phyloP scores from a whole-genome alignment of 805 yeast genomes.

The Ogataea glucozyma region DNA sequence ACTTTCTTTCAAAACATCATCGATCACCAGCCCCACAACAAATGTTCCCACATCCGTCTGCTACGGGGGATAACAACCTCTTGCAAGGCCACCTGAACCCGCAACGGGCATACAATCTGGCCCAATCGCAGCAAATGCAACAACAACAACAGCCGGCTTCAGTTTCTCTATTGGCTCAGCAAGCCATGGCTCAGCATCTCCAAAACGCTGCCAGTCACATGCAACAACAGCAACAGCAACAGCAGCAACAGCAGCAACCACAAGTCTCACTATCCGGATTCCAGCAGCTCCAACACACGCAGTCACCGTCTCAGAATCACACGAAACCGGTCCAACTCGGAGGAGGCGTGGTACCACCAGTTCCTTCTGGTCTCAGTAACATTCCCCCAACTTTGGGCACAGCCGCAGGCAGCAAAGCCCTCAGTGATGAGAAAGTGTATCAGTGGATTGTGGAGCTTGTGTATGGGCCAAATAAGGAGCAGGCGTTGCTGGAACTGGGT shows the following conservation, averaged over 20 bases:
- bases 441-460: conserved; percentile 89
- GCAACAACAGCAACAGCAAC: conserved; percentile 12
- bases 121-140: conserved; percentile 16
- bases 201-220: conserved; percentile 21
- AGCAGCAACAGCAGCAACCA: conserved; percentile 15
- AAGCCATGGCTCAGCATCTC: conserved; percentile 15
- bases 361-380: conserved; percentile 6
- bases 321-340: conserved; percentile 10
- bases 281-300: conserved; percentile 20
- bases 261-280: conserved; percentile 9
- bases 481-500: conserved; percentile 88
- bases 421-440: conserved; percentile 80
- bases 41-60: conserved; percentile 17
- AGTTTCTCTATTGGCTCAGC: conserved; percentile 28
- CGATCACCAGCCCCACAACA: not conserved
- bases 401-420: conserved; percentile 36
- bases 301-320: conserved; percentile 18
- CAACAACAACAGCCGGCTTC: conserved; percentile 18
- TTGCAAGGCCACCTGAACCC: conserved; percentile 21
- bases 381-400: conserved; percentile 1
- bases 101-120: conserved; percentile 13
- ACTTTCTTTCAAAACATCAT: too few relatives aligned
- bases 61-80: conserved; percentile 13
- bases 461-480: conserved; percentile 88
- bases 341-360: conserved; percentile 3